phyloP scores from a whole-genome alignment of 1,139 yeast species.

The Blastobotrys buckinghamii region DNA sequence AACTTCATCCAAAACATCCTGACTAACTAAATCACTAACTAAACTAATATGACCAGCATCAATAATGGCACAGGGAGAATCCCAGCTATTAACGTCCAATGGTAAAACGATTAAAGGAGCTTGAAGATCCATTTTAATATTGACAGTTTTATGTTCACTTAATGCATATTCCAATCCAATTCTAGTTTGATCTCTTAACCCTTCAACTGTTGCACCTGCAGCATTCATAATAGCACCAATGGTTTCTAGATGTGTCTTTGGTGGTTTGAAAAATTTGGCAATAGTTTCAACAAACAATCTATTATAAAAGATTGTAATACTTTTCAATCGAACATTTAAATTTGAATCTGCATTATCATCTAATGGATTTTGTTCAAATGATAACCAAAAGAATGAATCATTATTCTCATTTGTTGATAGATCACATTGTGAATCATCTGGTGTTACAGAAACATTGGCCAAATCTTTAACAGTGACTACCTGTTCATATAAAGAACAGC shows the following conservation, averaged over 20 bases:
- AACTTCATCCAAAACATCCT: slow-evolving; percentile 61
- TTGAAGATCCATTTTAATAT: slow-evolving; percentile 79
- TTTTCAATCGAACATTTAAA: slow-evolving; percentile 65
- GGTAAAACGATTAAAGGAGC: slow-evolving; percentile 94
- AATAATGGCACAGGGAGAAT: slow-evolving; percentile 82
- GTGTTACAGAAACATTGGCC: slow-evolving; percentile 23
- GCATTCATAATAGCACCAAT: slow-evolving; percentile 90
- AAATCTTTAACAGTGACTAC: slow-evolving; percentile 79
- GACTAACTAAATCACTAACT: slow-evolving; percentile 72
- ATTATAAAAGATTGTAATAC: slow-evolving; percentile 87
- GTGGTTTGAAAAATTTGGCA: slow-evolving; percentile 74
- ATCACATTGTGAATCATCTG: slow-evolving; percentile 17
- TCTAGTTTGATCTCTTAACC: slow-evolving; percentile 81
- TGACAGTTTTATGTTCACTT: slow-evolving; percentile 88
- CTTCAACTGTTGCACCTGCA: slow-evolving; percentile 93
- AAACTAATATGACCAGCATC: slow-evolving; percentile 97
- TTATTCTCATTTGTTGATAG: slow-evolving; percentile 14
- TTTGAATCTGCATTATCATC: slow-evolving; percentile 79
- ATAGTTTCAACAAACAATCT: slow-evolving; percentile 74
- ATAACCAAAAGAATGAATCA: slow-evolving; percentile 72
- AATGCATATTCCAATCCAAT: slow-evolving; percentile 89
- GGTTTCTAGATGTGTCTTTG: slow-evolving; percentile 78
- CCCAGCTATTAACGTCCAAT: slow-evolving; percentile 68
- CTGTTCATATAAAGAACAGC: slow-evolving; percentile 67
- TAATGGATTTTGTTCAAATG: slow-evolving; percentile 81